Evolutionary conservation across 257 asterid species (phyloP).

Genomic region (Solanum rostratum): DNA sequence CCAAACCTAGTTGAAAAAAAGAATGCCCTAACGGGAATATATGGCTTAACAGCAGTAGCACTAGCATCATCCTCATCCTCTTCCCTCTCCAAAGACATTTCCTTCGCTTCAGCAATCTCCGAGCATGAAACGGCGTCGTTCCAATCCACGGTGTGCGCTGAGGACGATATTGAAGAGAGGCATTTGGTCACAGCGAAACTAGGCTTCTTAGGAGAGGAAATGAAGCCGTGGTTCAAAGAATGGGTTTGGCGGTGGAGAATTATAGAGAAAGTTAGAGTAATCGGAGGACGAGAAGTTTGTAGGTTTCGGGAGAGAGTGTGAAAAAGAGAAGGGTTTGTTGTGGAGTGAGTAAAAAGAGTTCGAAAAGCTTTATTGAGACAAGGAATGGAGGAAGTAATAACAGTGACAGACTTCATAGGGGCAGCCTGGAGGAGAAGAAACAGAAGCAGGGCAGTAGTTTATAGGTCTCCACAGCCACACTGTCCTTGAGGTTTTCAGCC

Average conservation of each 20-base stretch:
- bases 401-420: neutral
- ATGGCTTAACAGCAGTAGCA: conserved; percentile 21
- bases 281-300: neutral
- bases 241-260: conserved; percentile 1
- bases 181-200: conserved; percentile 25
- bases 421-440: neutral
- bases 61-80: conserved; percentile 22
- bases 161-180: conserved; percentile 39
- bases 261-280: neutral
- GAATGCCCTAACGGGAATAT: conserved; percentile 81
- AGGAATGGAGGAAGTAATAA: neutral
- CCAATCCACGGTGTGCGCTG: conserved; percentile 35
- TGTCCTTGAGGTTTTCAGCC: neutral
- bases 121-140: conserved; percentile 27
- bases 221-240: conserved; percentile 4
- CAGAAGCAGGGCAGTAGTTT: neutral
- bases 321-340: neutral
- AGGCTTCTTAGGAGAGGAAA: conserved; percentile 13
- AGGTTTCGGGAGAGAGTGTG: neutral
- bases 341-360: conserved; percentile 5
- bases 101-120: conserved; percentile 17
- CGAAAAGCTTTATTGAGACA: conserved; percentile 5
- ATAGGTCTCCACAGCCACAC: conserved; percentile 6
- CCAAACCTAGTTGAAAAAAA: conserved; percentile 82
- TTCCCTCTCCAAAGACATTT: conserved; percentile 16